Base-by-base conservation (phyloP, 176 grass and related monocot species). In the Cenchrus fungigraminus region DNA sequence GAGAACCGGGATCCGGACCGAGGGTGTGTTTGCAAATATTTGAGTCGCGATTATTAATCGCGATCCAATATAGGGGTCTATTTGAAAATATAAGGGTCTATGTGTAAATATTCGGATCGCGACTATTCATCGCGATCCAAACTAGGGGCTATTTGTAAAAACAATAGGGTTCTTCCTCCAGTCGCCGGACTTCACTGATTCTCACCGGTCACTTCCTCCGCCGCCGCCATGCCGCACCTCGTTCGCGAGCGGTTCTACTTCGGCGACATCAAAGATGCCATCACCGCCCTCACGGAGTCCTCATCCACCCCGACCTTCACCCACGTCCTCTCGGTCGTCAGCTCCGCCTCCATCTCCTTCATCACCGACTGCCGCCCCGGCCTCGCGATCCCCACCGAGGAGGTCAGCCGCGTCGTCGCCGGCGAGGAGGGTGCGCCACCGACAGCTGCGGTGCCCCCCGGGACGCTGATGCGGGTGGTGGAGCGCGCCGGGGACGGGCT, bases 191-290 rank as follows among this genome's bases (percentile, higher is more conserved):
- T 34, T 15, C 72, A 75, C 12, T 55, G 22, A 34, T 19, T 40
- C 50, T 19, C 34, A 12, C 10, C 16, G 19, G 8, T 6, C 16
- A 7, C 32, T 8, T 55, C 74, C 32, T 81, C 83, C 42, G 80
- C 58, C 34, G 72, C 70, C 8, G 94, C 80, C 70, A 91, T 89
- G 90, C 88, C 89, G 63, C 46, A 84, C 82, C 87, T 87, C 55
- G 91, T 98, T 29, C 87, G 95, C 19, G 91, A 95, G 14, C 88
- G 57, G 64, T 91, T 95, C 71, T 90, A 90, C 79, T 95, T 93
- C 79, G 87, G 92, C 17, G 89, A 83, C 89, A 87, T 62, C 59
- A 25, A 62, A 28, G 59, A 62, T 1, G 59, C 59, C 59, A 62
- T 62, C 59, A n/a, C 59, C n/a, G 59, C n/a, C 59, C 59, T 62